A percentile compares a stretch with the other conserved stretches of the same genome.
These are phyloP conservation scores for Setaria italica DNA, from an alignment of 202 grass and related monocot genomes.

Conservation along the genomic window DNA sequence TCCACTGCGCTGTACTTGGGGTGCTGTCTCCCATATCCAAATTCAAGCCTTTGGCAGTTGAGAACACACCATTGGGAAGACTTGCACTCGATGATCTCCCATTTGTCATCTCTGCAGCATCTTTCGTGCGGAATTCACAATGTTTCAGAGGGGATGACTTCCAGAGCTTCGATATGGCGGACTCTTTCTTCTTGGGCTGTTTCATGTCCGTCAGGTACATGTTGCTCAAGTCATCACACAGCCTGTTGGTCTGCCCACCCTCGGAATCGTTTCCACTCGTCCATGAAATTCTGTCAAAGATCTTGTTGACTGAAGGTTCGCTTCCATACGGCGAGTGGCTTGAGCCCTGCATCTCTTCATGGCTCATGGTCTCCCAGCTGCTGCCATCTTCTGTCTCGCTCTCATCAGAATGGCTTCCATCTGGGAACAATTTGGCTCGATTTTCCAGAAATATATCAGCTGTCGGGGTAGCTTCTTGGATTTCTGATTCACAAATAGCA, in stretches of 20 bases:
- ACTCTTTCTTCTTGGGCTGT: constrained; percentile 71
- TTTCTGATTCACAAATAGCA: constrained; percentile 54
- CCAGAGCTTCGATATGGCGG: constrained; percentile 77
- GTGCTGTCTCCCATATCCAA: constrained; percentile 53
- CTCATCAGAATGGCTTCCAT: constrained; percentile 54
- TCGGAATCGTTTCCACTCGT: constrained; percentile 58
- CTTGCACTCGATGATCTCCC: constrained; percentile 55
- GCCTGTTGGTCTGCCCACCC: constrained; percentile 45
- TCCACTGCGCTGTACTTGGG: constrained; percentile 72
- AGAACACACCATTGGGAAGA: constrained; percentile 57
- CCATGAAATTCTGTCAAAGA: constrained; percentile 62
- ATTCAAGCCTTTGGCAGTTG: constrained; percentile 42
- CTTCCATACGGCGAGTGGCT: constrained; percentile 66
- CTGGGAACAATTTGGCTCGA: constrained; percentile 53
- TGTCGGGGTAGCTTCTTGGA: constrained; percentile 49
- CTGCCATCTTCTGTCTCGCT: constrained; percentile 68
- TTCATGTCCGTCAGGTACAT: constrained; percentile 53
- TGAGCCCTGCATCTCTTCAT: constrained; percentile 70
- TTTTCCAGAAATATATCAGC: constrained; percentile 71
- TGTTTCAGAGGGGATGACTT: constrained; percentile 68
- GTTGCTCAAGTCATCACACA: constrained; percentile 48
- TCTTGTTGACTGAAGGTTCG: constrained; percentile 67
- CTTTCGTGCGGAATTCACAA: constrained; percentile 52
- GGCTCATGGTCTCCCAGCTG: constrained; percentile 90
- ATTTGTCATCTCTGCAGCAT: constrained; percentile 34